Evolutionary conservation across 2,329 filamentous ascomycete genomes (phyloP).

Genomic region (Gyromitra esculenta): DNA sequence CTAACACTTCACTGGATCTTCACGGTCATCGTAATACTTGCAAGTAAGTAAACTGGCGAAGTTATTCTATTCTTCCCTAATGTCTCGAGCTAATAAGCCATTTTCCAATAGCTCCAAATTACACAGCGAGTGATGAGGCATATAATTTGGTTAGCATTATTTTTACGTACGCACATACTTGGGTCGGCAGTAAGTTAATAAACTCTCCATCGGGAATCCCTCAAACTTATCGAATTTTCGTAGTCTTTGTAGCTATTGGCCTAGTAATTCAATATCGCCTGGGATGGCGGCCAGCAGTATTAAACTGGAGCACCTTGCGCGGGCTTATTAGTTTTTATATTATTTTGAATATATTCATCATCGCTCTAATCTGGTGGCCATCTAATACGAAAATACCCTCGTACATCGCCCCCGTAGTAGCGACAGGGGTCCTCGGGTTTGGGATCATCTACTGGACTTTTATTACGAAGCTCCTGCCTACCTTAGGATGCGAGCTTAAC

Average conservation of each 20-base stretch:
- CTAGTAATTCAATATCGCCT: constrained; percentile 34
- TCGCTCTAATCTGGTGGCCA: constrained; percentile 48
- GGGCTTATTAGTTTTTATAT: constrained; percentile 43
- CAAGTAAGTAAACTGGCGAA: constrained; percentile 52
- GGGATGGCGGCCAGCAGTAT: constrained; percentile 25
- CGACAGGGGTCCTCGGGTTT: constrained; percentile 48
- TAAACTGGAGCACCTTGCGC: constrained; percentile 27
- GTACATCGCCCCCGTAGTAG: constrained; percentile 37
- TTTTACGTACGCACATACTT: constrained; percentile 60
- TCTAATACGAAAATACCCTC: constrained; percentile 14
- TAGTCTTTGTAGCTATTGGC: constrained; percentile 48
- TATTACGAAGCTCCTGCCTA: constrained; percentile 41
- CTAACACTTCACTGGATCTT: constrained; percentile 61
- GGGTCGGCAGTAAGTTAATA: constrained; percentile 55
- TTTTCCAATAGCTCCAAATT: constrained; percentile 37
- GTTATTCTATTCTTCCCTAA: neutral
- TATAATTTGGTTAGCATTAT: constrained; percentile 60
- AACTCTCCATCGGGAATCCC: neutral
- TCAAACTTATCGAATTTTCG: constrained; percentile 13
- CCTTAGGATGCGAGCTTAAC: constrained; percentile 45
- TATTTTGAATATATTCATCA: constrained; percentile 43
- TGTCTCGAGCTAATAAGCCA: neutral
- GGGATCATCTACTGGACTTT: constrained; percentile 47
- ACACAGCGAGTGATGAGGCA: constrained; percentile 55
- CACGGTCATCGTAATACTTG: constrained; percentile 59